phyloP scores from a whole-genome alignment of 2,329 filamentous ascomycete species.

The Fusarium sp. region DNA sequence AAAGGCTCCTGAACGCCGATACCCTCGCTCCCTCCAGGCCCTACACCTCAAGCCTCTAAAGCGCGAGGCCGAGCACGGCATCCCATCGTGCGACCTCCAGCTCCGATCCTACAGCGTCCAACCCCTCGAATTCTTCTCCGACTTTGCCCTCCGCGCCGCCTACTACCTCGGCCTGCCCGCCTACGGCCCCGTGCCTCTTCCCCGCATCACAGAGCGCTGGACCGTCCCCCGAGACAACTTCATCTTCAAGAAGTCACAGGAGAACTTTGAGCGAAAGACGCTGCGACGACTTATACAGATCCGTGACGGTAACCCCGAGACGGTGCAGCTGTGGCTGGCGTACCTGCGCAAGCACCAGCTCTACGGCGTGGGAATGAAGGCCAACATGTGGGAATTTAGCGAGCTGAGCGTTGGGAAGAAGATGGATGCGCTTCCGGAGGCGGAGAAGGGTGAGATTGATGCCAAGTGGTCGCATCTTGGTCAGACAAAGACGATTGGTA shows the following conservation, averaged over 20 bases:
- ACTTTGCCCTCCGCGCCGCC: constrained; percentile 92
- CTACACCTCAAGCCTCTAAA: constrained; percentile 86
- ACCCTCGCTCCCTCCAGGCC: constrained; percentile 83
- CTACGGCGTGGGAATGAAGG: constrained; percentile 98
- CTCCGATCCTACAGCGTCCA: constrained; percentile 89
- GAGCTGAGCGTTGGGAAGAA: constrained; percentile 61
- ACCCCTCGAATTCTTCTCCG: constrained; percentile 91
- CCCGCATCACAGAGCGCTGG: constrained; percentile 89
- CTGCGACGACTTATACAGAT: constrained; percentile 88
- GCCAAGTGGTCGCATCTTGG: constrained; percentile 65
- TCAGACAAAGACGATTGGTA: constrained; percentile 58
- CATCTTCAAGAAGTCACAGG: constrained; percentile 96
- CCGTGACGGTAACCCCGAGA: constrained; percentile 87
- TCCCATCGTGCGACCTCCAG: constrained; percentile 90
- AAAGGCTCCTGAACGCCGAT: constrained; percentile 52
- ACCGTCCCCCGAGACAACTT: constrained; percentile 90
- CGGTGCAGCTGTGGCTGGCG: constrained; percentile 89
- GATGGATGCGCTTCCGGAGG: constrained; percentile 37
- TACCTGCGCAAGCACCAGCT: constrained; percentile 93
- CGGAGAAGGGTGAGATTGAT: constrained; percentile 49
- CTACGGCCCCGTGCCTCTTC: constrained; percentile 84
- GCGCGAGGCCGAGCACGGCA: constrained; percentile 74
- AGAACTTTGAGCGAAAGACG: constrained; percentile 96
- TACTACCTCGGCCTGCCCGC: constrained; percentile 92
- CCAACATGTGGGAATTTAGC: constrained; percentile 92